Percentiles rank a stretch among this genome's conserved stretches.
Conservation (phyloP, 2,329 filamentous ascomycete species). For the Geoglossum cookeanum region DNA sequence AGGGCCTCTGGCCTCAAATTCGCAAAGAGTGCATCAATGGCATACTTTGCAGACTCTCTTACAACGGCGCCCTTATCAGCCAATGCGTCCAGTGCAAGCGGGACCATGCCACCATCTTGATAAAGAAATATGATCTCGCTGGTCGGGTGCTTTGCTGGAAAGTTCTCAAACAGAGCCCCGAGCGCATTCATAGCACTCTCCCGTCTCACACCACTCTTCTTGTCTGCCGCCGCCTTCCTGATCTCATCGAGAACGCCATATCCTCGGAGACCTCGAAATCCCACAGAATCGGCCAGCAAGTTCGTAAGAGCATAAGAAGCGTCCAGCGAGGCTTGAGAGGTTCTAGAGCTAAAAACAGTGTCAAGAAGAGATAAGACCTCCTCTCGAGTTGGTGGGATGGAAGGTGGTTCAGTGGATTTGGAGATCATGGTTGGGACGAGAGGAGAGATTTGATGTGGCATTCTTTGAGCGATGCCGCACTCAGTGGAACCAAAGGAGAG, state of each 20-base stretch:
- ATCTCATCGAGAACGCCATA: conserved; percentile 45
- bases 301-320: conserved; percentile 46
- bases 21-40: conserved; percentile 70
- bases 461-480: conserved; percentile 12
- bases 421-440: conserved; percentile 26
- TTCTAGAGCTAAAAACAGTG: conserved; percentile 48
- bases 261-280: conserved; percentile 39
- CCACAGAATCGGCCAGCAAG: conserved; percentile 43
- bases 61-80: conserved; percentile 81
- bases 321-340: conserved; percentile 50
- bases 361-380: conserved; percentile 46
- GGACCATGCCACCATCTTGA: conserved; percentile 57
- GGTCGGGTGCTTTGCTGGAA: conserved; percentile 56
- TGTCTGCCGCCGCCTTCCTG: conserved; percentile 69
- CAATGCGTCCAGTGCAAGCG: conserved; percentile 61
- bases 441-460: conserved; percentile 28
- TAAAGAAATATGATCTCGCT: conserved; percentile 67
- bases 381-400: conserved; percentile 38
- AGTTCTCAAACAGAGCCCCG: conserved; percentile 80
- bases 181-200: conserved; percentile 92
- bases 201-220: conserved; percentile 71
- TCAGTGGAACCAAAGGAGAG: neutral
- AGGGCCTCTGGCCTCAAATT: conserved; percentile 66
- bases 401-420: conserved; percentile 23
- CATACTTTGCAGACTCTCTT: conserved; percentile 82